Base-by-base conservation (phyloP, 1,284 basidiomycete genomes). In the Tilletia horrida region DNA sequence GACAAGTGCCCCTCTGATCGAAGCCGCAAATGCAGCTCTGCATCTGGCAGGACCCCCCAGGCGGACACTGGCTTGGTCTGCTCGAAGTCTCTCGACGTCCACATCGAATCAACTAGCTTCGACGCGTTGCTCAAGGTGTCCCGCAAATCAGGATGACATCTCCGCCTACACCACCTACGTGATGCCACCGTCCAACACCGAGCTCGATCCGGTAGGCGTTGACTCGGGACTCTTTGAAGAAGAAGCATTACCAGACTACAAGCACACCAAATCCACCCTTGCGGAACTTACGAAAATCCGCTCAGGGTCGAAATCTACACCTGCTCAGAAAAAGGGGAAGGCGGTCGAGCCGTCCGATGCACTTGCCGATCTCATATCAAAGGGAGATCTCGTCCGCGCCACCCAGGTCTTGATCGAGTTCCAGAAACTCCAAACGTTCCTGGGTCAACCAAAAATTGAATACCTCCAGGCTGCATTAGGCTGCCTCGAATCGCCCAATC, bases 191-290 rank as follows among this genome's bases (percentile, higher is more conserved):
- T 73, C 76, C 18, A 78, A 78, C 68, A 70, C 70, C 47, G 70
- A 75, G 13, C 72, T 75, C 29, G 75, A 78, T 59, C 73, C 76
- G 0, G 68, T 67, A 0, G 76, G 76, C 47, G 71, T 78, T 52
- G 76, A 78, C 65, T 76, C 73, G 45, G 70, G 65, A 13, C 71
- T 78, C 16, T 78, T 78, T 55, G 76, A 78, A 55, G 67, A 72
- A 25, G 68, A 72, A n/a, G 62, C 65, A 0, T 18, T 45, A 0
- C 67, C 70, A n/a, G 59, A 18, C 8, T 69, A 71, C 18, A 43
- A 71, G 16, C 25, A 59, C 55, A 59, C 55, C 7, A 25, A 29
- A 16, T 3, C 9, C 27, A 31, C 55, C 4, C 55, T 59, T 27
- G 27, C 29, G 29, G 13, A 31, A 25, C 55, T 59, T 6, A 11